Conservation (phyloP, 768 basidiomycete genomes). For the Leccinum ochraceum region DNA sequence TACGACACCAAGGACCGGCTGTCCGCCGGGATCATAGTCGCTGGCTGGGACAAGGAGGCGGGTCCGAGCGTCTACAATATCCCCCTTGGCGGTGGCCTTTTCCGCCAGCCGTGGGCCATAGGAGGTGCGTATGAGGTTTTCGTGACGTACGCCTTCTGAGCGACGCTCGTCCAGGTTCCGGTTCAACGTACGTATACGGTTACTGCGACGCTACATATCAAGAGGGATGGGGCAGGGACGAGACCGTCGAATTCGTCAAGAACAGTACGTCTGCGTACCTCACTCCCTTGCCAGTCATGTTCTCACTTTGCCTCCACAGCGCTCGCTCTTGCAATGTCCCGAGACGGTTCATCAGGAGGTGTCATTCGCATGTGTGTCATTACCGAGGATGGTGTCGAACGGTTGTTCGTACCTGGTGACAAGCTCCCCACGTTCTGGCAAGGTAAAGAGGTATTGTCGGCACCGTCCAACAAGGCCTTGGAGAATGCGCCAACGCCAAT, state of each 20-base stretch:
- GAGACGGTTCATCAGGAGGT: slow-evolving; percentile 98
- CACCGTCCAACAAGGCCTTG: slow-evolving; percentile 22
- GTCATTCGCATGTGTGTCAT: slow-evolving; percentile 98
- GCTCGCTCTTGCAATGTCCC: slow-evolving; percentile 91
- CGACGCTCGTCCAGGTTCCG: slow-evolving; percentile 60
- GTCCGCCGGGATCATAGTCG: slow-evolving; percentile 95
- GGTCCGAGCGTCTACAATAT: slow-evolving; percentile 97
- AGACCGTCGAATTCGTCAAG: slow-evolving; percentile 92
- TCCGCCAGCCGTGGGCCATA: slow-evolving; percentile 98
- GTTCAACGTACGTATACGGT: slow-evolving; percentile 97
- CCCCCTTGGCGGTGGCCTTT: slow-evolving; percentile 93
- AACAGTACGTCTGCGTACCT: slow-evolving; percentile 69
- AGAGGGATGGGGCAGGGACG: slow-evolving; percentile 87
- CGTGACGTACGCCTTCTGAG: neutral
- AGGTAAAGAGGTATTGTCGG: slow-evolving; percentile 69
- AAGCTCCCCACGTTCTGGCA: slow-evolving; percentile 90
- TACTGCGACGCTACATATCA: slow-evolving; percentile 98
- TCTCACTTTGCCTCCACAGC: slow-evolving; percentile 48
- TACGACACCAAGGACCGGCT: slow-evolving; percentile 92
- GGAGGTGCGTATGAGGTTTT: slow-evolving; percentile 60
- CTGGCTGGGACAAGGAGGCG: slow-evolving; percentile 91
- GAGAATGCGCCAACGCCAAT: slow-evolving; percentile 39
- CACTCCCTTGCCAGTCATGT: neutral
- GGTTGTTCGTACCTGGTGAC: slow-evolving; percentile 90
- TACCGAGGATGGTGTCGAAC: slow-evolving; percentile 87